A percentile compares a stretch with the other conserved stretches of the same genome.
Conservation (phyloP, 2,329 filamentous ascomycete species). For the Cercospora sp. region DNA sequence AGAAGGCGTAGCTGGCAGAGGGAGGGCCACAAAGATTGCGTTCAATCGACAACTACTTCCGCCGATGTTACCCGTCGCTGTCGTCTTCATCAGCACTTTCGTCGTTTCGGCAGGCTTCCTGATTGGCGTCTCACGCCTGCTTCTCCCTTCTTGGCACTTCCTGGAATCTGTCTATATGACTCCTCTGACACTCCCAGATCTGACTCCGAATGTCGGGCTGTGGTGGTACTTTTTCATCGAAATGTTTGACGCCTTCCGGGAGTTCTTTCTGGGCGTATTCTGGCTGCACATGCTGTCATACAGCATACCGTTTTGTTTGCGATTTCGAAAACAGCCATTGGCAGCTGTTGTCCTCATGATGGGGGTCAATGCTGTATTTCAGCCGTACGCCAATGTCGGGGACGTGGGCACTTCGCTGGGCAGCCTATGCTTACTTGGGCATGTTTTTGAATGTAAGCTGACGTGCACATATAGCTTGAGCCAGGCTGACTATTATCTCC, state of each 20-base stretch:
- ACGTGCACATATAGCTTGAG: neutral
- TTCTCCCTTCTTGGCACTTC: conserved; percentile 86
- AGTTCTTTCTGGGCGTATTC: conserved; percentile 96
- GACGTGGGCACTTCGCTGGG: conserved; percentile 86
- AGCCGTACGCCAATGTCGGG: conserved; percentile 91
- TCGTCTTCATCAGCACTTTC: conserved; percentile 59
- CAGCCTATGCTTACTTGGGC: conserved; percentile 80
- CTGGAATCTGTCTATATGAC: conserved; percentile 87
- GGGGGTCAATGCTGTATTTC: conserved; percentile 91
- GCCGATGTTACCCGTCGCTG: conserved; percentile 31
- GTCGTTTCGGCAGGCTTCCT: conserved; percentile 59
- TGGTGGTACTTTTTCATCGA: conserved; percentile 99
- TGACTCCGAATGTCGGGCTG: conserved; percentile 90
- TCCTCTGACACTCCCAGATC: conserved; percentile 83
- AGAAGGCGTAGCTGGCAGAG: conserved; percentile 7
- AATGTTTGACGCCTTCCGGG: conserved; percentile 97
- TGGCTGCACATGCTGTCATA: conserved; percentile 94
- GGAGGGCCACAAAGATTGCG: conserved; percentile 22
- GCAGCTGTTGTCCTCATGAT: conserved; percentile 81
- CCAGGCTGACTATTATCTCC: conserved; percentile 7
- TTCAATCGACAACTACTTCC: conserved; percentile 27
- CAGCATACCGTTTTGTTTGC: conserved; percentile 79
- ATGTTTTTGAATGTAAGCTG: conserved; percentile 75
- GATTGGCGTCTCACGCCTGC: conserved; percentile 68
- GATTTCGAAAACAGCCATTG: conserved; percentile 80